Evolutionary conservation across 257 asterid species (phyloP), one percentile per base, ranked within the genome.

Genomic region (Capsicum chinense): DNA sequence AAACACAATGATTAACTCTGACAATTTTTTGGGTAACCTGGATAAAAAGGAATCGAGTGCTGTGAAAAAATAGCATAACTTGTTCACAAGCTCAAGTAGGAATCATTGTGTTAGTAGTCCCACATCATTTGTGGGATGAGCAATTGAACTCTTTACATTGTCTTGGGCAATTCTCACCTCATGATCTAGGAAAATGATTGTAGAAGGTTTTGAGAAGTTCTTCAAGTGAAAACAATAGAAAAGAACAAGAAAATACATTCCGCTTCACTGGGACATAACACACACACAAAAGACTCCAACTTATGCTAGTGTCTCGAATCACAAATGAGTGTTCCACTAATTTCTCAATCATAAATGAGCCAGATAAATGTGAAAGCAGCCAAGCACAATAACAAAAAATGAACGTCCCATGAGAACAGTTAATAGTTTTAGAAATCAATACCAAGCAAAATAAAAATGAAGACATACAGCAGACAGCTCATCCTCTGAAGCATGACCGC

Each of bases 401-500:
- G 50, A 37, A 37, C 15, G 37, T 14, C 76, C 13, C 76, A 37
- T 68, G 15, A 37, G 76, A 68, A 68, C 12, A 5, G 50, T 37
- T 68, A 21, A 21, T 26, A 15, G 78, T 7, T 54, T 39, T 15
- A 15, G 54, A 44, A 44, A 44, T 44, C 79, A 76, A 76, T 54
- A 76, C 54, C 63, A 33, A 76, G 21, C 63, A 52, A 76, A 74
- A 26, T 35, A 80, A 84, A 82, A 85, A 21, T 19, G 76, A 84
- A 84, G 68, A 83, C 95, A 56, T 92, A 97, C 99, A 76, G 83
- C 86, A 79, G 92, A 90, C 84, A 93, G 79, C 86, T 95, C 99
- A 67, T 91, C 95, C 88, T 93, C 97, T 63, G 98, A 90, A 89
- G 91, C 94, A 89, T 85, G 90, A 85, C 92, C 63, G 17, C 99